Percentiles rank a stretch among this genome's conserved stretches.
Conservation (phyloP, 2,329 filamentous ascomycete genomes). For the Fusarium virguliforme region DNA sequence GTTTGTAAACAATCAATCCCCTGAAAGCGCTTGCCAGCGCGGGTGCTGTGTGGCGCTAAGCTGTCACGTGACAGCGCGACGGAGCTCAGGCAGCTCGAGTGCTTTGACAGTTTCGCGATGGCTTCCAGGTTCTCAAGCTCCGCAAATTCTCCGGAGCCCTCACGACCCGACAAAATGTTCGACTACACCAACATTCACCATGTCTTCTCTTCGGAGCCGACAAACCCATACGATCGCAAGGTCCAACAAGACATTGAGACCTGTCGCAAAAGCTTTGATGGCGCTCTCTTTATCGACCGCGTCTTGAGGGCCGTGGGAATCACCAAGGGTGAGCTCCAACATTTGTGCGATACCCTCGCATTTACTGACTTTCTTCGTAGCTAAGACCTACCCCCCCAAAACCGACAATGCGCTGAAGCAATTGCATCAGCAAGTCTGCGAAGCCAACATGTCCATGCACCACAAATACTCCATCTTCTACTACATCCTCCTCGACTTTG, state of each 20-base stretch:
- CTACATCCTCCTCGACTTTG: conserved; percentile 85
- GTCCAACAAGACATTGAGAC: conserved; percentile 75
- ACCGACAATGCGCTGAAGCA: conserved; percentile 77
- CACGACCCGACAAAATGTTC: conserved; percentile 63
- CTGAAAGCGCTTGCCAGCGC: background rate
- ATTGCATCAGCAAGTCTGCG: conserved; percentile 79
- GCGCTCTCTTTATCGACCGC: conserved; percentile 84
- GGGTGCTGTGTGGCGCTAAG: background rate
- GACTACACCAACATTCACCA: conserved; percentile 78
- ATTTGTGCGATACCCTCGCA: accelerated
- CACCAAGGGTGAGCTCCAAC: conserved; percentile 70
- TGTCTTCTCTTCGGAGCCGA: conserved; percentile 75
- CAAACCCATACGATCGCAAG: conserved; percentile 75
- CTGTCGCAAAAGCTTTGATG: conserved; percentile 77
- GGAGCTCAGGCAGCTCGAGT: conserved; percentile 4
- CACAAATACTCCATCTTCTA: conserved; percentile 88
- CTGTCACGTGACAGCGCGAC: conserved; percentile 48
- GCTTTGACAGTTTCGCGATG: conserved; percentile 46
- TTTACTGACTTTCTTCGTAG: conserved; percentile 53
- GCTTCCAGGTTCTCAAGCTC: conserved; percentile 30
- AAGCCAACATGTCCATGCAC: conserved; percentile 75
- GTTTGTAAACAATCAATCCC: conserved; percentile 62
- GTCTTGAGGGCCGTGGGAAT: conserved; percentile 80
- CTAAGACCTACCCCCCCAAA: conserved; percentile 82
- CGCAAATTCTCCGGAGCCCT: background rate